A percentile compares a stretch with the other conserved stretches of the same genome.
phyloP scores from a whole-genome alignment of 306 rosid genomes.

The Benincasa hispida region DNA sequence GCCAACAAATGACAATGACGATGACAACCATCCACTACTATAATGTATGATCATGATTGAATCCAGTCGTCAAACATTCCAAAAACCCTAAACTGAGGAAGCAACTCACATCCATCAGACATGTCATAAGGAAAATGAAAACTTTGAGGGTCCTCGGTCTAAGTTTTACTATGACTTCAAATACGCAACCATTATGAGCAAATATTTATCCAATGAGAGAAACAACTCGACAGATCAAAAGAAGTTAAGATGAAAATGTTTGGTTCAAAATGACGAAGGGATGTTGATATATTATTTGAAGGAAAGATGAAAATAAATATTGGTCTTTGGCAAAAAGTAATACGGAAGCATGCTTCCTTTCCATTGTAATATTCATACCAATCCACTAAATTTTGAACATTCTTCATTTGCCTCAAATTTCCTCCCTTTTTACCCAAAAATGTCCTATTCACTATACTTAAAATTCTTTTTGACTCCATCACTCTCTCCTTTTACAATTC shows the following conservation, averaged over 20 bases:
- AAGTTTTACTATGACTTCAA: not conserved
- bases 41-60: not conserved
- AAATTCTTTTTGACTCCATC: not conserved
- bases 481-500: not conserved
- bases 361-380: not conserved
- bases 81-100: not conserved
- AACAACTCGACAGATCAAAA: not conserved
- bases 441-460: not conserved
- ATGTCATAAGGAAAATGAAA: not conserved
- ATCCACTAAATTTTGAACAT: not conserved
- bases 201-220: not conserved
- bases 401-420: not conserved
- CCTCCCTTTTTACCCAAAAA: not conserved
- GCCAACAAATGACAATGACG: not conserved
- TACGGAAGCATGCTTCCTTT: slow-evolving; percentile 7
- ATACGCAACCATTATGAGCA: not conserved
- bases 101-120: not conserved
- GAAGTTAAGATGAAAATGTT: not conserved
- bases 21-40: not conserved
- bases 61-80: not conserved
- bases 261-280: not conserved
- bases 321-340: not conserved
- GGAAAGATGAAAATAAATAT: not conserved
- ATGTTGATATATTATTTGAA: not conserved
- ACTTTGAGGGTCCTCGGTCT: not conserved